phyloP scores from a whole-genome alignment of 1,284 basidiomycete species.

The Psilocybe mexicana region DNA sequence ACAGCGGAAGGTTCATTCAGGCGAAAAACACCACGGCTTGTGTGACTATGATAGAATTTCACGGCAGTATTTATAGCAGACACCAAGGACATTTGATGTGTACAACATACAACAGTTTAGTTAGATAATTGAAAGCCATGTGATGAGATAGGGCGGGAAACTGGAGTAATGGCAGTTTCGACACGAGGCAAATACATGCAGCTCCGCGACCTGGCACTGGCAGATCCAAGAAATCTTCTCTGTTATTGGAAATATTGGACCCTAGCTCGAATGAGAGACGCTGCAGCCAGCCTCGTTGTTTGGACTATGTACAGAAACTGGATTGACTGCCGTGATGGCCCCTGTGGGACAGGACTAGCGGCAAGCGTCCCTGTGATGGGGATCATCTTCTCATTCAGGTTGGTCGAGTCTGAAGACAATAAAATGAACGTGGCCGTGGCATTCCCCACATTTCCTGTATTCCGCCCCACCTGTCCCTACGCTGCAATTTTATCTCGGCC shows the following conservation, averaged over 20 bases:
- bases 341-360: neutral
- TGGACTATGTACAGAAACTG: neutral
- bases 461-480: neutral
- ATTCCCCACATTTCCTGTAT: conserved; percentile 15
- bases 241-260: neutral
- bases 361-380: conserved; percentile 14
- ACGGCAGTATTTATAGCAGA: conserved; percentile 10
- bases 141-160: conserved; percentile 1
- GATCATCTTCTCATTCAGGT: conserved; percentile 27
- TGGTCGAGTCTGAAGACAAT: conserved; percentile 22
- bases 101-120: conserved; percentile 6
- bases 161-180: neutral
- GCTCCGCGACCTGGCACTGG: neutral
- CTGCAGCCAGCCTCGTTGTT: conserved; percentile 27
- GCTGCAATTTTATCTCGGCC: conserved; percentile 11
- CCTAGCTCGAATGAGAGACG: neutral
- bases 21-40: conserved; percentile 49
- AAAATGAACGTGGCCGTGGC: conserved; percentile 25
- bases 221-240: neutral
- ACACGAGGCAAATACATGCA: neutral
- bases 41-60: conserved; percentile 22
- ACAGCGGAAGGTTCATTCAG: conserved; percentile 54
- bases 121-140: conserved; percentile 6
- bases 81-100: conserved; percentile 13
- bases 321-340: neutral